Percentiles rank a stretch among this genome's conserved stretches.
phyloP scores from a whole-genome alignment of 352 stramenopile genomes.

The Hyaloperonospora brassicae region DNA sequence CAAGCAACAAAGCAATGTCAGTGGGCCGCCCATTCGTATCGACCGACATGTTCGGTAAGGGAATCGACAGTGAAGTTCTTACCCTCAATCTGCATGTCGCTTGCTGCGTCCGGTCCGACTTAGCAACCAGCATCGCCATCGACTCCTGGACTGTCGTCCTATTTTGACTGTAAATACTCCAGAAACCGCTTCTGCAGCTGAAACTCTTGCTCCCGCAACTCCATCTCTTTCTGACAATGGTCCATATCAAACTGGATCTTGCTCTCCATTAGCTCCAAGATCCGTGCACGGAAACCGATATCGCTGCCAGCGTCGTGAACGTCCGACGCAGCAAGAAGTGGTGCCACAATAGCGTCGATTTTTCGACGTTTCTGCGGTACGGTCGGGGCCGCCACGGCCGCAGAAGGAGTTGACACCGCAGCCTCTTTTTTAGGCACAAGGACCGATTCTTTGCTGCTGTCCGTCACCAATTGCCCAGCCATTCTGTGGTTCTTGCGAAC shows the following conservation, averaged over 20 bases:
- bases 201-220: constrained; percentile 73
- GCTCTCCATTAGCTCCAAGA: constrained; percentile 68
- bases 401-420: neutral
- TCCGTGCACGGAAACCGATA: constrained; percentile 46
- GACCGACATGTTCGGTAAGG: neutral
- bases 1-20: constrained; percentile 7
- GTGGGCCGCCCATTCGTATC: neutral
- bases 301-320: constrained; percentile 20
- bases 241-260: constrained; percentile 83
- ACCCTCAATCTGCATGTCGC: constrained; percentile 1
- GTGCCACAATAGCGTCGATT: constrained; percentile 9
- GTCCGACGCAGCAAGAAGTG: neutral
- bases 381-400: neutral
- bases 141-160: constrained; percentile 3
- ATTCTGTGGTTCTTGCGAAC: constrained; percentile 46
- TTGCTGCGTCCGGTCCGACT: neutral
- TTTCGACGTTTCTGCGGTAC: constrained; percentile 23
- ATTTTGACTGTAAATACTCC: constrained; percentile 78
- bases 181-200: constrained; percentile 77
- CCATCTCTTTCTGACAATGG: constrained; percentile 63
- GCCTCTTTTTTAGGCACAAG: constrained; percentile 16
- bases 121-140: neutral
- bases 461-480: constrained; percentile 16
- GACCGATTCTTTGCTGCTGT: constrained; percentile 14
- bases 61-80: neutral